Conservation (phyloP, 208 protist species). For the Endotrypanum monterogeii region DNA sequence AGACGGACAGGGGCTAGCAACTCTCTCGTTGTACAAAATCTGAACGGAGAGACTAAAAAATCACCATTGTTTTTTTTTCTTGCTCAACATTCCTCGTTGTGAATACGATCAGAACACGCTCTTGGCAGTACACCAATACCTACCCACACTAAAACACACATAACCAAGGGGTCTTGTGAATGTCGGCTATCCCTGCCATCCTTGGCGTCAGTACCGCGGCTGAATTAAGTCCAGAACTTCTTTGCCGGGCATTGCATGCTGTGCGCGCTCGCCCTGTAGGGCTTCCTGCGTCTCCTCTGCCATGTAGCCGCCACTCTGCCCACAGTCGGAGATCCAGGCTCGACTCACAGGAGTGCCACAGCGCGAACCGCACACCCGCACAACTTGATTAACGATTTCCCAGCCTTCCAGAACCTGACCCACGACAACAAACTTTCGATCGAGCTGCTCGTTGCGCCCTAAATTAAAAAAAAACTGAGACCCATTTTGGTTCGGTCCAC, state of each 20-base stretch:
- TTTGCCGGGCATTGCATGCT: constrained; percentile 68
- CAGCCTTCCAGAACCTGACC: constrained; percentile 89
- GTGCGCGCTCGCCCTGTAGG: constrained; percentile 51
- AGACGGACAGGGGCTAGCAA: not conserved
- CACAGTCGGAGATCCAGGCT: constrained; percentile 88
- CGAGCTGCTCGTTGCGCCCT: constrained; percentile 76
- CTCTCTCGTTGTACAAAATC: not conserved
- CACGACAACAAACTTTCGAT: constrained; percentile 92
- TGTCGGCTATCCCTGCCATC: not conserved
- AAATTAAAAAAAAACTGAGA: constrained; percentile 95
- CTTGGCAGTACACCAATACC: not conserved
- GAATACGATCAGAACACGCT: not conserved
- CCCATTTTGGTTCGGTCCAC: constrained; percentile 88
- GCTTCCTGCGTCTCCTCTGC: constrained; percentile 59
- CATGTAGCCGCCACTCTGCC: constrained; percentile 81
- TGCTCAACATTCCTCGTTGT: not conserved
- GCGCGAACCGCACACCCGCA: constrained; percentile 65
- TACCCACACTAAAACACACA: not conserved
- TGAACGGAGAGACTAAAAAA: not conserved
- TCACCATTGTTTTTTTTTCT: not conserved
- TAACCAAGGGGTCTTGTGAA: not conserved
- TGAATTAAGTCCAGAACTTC: constrained; percentile 82
- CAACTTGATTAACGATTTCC: constrained; percentile 74
- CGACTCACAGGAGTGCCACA: constrained; percentile 86
- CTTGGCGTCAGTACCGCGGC: constrained; percentile 60